phyloP scores from a whole-genome alignment of 2,329 filamentous ascomycete species.

The Aspergillus carbonarius region DNA sequence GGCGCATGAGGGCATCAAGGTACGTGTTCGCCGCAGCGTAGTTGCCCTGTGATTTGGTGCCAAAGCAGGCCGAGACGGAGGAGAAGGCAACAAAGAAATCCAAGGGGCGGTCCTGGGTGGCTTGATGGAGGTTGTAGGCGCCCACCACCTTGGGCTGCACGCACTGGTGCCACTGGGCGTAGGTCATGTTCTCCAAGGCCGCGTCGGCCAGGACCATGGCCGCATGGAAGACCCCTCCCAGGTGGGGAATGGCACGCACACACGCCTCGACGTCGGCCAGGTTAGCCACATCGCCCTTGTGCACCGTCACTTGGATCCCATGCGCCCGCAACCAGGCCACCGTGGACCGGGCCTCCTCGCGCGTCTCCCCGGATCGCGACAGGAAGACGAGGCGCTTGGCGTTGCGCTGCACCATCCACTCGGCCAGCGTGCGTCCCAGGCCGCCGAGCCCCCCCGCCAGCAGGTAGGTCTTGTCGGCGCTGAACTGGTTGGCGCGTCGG shows the following conservation, averaged over 20 bases:
- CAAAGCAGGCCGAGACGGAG: background rate
- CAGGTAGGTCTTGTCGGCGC: background rate
- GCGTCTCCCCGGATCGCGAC: background rate
- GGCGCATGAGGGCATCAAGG: background rate
- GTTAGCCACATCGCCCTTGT: background rate
- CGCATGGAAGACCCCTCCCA: background rate
- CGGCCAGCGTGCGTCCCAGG: background rate
- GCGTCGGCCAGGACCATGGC: background rate
- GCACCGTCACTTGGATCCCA: background rate
- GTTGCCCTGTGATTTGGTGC: background rate
- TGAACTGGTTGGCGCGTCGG: background rate
- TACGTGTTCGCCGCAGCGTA: background rate
- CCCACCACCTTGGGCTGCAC: background rate
- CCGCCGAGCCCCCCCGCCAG: background rate
- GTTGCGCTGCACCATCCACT: background rate
- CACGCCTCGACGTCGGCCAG: background rate
- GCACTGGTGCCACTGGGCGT: background rate
- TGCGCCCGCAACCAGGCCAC: background rate
- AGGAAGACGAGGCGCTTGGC: background rate
- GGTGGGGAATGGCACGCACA: background rate
- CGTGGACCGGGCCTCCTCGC: background rate
- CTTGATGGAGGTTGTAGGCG: background rate
- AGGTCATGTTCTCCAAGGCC: background rate
- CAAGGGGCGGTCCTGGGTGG: background rate
- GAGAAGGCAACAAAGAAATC: background rate